These are phyloP conservation scores for Vigna radiata DNA, from an alignment of 306 rosid genomes.

Conservation along the genomic window DNA sequence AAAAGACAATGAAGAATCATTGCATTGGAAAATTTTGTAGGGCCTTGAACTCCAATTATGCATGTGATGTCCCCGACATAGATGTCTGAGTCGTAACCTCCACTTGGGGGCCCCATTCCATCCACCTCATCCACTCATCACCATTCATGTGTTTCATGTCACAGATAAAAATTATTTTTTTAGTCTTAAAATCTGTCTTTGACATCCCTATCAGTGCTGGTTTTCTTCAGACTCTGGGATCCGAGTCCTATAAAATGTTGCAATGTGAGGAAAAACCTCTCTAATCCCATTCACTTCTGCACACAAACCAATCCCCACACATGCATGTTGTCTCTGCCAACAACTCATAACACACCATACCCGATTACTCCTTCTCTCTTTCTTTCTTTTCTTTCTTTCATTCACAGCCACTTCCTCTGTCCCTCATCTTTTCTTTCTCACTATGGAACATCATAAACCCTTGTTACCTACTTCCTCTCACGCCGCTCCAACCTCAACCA, in stretches of 20 bases:
- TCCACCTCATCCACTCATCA: not conserved
- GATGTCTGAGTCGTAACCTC: not conserved
- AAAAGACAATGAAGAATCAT: not conserved
- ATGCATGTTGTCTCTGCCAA: not conserved
- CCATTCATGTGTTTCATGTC: not conserved
- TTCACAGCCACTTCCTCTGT: not conserved
- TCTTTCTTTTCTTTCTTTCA: not conserved
- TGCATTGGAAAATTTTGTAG: constrained; percentile 7
- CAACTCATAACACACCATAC: not conserved
- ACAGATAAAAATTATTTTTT: too few relatives aligned
- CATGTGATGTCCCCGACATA: not conserved
- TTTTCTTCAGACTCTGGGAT: not conserved
- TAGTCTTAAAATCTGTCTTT: too few relatives aligned
- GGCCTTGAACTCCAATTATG: constrained; percentile 14
- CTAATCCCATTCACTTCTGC: not conserved
- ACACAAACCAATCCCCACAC: not conserved
- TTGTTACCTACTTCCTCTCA: not conserved
- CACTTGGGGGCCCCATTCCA: not conserved
- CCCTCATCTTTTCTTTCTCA: not conserved
- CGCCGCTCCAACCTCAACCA: constrained; percentile 21
- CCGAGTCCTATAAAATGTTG: constrained; percentile 12
- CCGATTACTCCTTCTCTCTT: not conserved
- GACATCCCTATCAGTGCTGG: not conserved
- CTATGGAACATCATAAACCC: constrained; percentile 20
- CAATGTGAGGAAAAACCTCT: not conserved